phyloP scores from a whole-genome alignment of 2,329 filamentous ascomycete species.

The Nemania sp. region DNA sequence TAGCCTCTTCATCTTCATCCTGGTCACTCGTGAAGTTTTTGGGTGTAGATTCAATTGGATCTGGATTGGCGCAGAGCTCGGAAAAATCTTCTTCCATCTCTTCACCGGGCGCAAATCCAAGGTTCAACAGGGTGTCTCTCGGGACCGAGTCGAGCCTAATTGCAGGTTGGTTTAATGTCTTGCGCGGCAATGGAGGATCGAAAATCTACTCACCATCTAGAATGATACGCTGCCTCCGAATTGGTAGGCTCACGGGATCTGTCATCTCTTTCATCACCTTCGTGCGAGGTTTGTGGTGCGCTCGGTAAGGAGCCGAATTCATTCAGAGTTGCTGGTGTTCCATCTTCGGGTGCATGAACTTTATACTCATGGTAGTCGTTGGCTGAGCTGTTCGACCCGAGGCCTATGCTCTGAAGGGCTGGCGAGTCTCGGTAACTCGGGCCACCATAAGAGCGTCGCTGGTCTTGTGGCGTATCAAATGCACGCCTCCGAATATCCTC shows the following conservation, averaged over 20 bases:
- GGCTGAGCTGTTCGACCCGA: constrained; percentile 30
- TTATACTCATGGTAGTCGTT: constrained; percentile 27
- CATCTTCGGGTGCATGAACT: constrained; percentile 17
- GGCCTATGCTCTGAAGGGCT: constrained; percentile 22
- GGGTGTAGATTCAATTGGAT: constrained; percentile 37
- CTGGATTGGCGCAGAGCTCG: constrained; percentile 41
- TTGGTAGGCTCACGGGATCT: constrained; percentile 17
- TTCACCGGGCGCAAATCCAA: constrained; percentile 40
- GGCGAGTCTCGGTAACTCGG: constrained; percentile 24
- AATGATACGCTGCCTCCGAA: constrained; percentile 31
- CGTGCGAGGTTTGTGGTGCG: constrained; percentile 23
- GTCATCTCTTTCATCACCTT: constrained; percentile 14
- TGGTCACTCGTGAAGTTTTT: constrained; percentile 32
- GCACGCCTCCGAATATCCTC: constrained; percentile 37
- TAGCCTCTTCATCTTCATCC: constrained; percentile 40
- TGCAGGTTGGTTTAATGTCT: constrained; percentile 15
- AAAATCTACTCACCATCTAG: constrained; percentile 35
- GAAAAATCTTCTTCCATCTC: constrained; percentile 41
- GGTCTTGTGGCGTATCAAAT: constrained; percentile 29
- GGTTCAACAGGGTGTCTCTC: constrained; percentile 39
- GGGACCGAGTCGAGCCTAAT: constrained; percentile 39
- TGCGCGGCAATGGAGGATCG: neutral
- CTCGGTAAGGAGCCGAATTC: constrained; percentile 16
- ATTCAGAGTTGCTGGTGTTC: constrained; percentile 24
- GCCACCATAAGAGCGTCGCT: constrained; percentile 22